Evolutionary conservation across 2,329 filamentous ascomycete species (phyloP).

Genomic region (Aspergillus piperis): DNA sequence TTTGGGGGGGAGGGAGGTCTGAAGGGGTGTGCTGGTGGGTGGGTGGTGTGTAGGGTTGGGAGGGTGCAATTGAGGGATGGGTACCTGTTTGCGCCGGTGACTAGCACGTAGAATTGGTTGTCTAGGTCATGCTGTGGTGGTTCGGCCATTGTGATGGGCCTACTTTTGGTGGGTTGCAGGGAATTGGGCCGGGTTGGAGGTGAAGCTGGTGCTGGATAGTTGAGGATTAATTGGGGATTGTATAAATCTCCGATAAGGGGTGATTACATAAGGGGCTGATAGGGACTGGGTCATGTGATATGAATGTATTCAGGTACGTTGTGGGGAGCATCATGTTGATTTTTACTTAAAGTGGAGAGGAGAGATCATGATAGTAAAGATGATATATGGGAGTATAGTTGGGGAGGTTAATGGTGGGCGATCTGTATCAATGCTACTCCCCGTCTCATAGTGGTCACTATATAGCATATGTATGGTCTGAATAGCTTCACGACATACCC

Average conservation of each 20-base stretch:
- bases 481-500: no score
- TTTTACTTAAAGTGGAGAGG: not conserved
- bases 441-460: no score
- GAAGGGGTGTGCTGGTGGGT: not conserved
- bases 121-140: slow-evolving; percentile 12
- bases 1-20: no score
- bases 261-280: not conserved
- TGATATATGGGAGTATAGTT: not conserved
- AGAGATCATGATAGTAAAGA: not conserved
- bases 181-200: not conserved
- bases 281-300: not conserved
- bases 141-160: slow-evolving; percentile 18
- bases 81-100: slow-evolving; percentile 87
- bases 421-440: no score
- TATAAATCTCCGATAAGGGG: not conserved
- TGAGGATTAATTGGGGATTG: not conserved
- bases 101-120: slow-evolving; percentile 56
- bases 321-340: not conserved
- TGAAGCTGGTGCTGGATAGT: no score
- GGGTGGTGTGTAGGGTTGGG: not conserved
- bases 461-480: no score
- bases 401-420: no score
- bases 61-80: not conserved
- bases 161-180: not conserved
- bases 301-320: not conserved